Conservation (phyloP, 139 green algal species). For the Desmodesmus armatus region DNA sequence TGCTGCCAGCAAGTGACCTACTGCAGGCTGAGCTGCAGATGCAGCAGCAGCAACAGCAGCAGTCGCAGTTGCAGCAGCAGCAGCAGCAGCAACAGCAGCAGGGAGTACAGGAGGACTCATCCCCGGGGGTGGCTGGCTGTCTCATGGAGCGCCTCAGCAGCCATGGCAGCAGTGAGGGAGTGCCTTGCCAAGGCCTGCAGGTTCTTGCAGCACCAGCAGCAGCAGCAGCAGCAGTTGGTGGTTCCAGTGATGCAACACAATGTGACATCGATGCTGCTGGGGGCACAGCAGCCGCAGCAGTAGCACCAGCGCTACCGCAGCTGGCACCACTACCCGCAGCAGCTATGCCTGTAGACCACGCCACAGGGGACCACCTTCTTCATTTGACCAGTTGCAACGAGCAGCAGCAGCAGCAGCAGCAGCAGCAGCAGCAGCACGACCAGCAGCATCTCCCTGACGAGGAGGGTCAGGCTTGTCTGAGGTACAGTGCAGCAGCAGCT, state of each 20-base stretch:
- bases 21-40: constrained; percentile 13
- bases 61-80: neutral
- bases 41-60: neutral
- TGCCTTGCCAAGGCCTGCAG: neutral
- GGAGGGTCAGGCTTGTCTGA: too few species aligned
- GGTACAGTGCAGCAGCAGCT: constrained; percentile 13
- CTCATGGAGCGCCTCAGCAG: neutral
- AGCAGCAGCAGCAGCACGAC: neutral
- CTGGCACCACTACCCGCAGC: neutral
- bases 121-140: neutral
- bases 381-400: neutral
- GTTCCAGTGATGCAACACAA: neutral
- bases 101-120: neutral
- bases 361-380: neutral
- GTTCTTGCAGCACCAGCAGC: neutral
- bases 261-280: neutral
- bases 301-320: neutral
- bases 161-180: neutral
- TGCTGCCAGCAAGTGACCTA: constrained; percentile 18
- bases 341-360: neutral
- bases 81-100: neutral
- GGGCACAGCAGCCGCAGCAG: neutral
- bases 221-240: constrained; percentile 7
- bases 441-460: neutral
- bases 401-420: neutral